Percentiles rank a stretch among this genome's conserved stretches.
Evolutionary conservation across 495 filamentous ascomycete genomes (phyloP).

Genomic region (Talaromyces trachyspermus): DNA sequence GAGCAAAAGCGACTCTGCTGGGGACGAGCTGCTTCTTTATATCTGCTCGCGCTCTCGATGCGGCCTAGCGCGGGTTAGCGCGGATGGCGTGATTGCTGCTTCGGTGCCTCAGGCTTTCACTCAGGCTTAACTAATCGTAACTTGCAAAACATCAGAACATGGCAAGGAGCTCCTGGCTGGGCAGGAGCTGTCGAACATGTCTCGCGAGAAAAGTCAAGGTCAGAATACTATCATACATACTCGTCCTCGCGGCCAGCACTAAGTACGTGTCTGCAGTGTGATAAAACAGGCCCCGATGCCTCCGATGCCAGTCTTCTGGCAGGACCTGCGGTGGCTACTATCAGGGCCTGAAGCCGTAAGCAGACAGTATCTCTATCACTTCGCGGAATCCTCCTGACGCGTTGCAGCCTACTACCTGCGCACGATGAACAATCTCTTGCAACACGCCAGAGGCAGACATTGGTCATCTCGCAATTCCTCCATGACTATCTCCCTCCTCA

Average conservation of each 20-base stretch:
- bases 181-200: not conserved
- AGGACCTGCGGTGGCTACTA: not conserved
- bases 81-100: slow-evolving; percentile 8
- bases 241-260: not conserved
- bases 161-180: not conserved
- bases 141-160: too few species aligned
- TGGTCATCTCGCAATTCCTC: not conserved
- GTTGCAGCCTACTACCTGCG: not conserved
- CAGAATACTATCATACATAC: not conserved
- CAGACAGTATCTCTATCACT: not conserved
- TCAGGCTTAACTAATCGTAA: too few species aligned
- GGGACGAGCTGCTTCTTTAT: slow-evolving; percentile 4
- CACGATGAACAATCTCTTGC: not conserved
- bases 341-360: not conserved
- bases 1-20: not conserved
- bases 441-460: not conserved
- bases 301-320: not conserved
- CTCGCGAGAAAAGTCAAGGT: not conserved
- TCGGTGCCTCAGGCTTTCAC: not conserved
- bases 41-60: not conserved
- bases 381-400: not conserved
- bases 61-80: slow-evolving; percentile 2
- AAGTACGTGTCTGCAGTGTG: not conserved
- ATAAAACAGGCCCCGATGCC: not conserved
- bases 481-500: not conserved